Conservation (phyloP, 345 rosid species). For the Pistacia integerrima region DNA sequence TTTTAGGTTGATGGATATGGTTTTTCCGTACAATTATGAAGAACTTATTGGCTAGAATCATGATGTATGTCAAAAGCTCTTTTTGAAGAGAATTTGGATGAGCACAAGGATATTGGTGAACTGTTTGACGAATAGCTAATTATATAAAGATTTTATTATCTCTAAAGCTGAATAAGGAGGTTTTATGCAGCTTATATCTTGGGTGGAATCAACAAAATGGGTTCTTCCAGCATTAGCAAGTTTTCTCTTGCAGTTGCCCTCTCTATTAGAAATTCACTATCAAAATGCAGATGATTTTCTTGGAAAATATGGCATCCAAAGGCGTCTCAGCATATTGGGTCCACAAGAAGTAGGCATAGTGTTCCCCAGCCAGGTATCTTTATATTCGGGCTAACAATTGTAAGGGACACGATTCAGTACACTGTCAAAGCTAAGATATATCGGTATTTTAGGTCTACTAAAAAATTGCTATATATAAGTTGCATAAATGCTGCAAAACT, state of each 20-base stretch:
- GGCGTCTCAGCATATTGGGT: no score
- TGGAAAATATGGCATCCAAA: no score
- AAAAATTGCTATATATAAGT: no score
- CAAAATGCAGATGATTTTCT: no score
- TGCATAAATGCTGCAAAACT: no score
- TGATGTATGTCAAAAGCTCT: background rate
- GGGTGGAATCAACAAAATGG: constrained; percentile 16
- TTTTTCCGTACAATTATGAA: background rate
- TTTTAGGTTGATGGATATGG: background rate
- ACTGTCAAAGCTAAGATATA: no score
- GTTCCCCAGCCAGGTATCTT: no score
- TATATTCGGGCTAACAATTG: no score
- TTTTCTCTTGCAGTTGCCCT: constrained; percentile 66
- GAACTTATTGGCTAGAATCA: background rate
- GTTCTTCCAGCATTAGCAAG: constrained; percentile 63
- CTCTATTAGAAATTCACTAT: constrained; percentile 7
- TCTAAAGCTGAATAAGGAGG: background rate
- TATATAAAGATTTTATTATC: background rate
- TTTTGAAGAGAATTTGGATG: background rate
- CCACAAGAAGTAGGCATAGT: no score
- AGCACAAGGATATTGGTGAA: background rate
- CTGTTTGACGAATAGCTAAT: background rate
- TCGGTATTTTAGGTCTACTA: no score
- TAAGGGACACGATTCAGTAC: no score
- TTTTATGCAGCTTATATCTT: constrained; percentile 40